Percentiles rank a stretch among this genome's conserved stretches.
phyloP scores from a whole-genome alignment of 2,329 filamentous ascomycete genomes.

The Myotisia sp. region DNA sequence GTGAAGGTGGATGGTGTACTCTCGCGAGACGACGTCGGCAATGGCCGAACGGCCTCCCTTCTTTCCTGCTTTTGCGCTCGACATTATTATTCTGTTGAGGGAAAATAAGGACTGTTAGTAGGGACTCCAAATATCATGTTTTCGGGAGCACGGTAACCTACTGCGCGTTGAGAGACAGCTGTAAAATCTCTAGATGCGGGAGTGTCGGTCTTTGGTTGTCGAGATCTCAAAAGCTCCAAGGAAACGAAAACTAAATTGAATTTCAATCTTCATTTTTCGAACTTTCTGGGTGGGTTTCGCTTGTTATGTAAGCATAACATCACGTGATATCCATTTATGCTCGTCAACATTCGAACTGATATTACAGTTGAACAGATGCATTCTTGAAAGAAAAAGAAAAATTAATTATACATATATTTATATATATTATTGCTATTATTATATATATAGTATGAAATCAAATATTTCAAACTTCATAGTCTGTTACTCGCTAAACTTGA shows the following conservation, averaged over 20 bases:
- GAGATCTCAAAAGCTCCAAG: conserved; percentile 1
- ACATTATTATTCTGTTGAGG: conserved; percentile 42
- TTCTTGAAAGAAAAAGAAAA: too few species aligned
- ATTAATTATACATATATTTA: too few species aligned
- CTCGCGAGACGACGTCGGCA: conserved; percentile 95
- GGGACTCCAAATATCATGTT: too few species aligned
- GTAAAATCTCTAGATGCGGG: conserved; percentile 7
- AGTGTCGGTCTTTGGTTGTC: conserved; percentile 7
- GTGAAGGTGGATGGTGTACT: conserved; percentile 99
- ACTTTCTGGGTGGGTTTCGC: conserved; percentile 11
- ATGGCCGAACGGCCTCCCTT: conserved; percentile 79
- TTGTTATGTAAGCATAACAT: conserved; percentile 5
- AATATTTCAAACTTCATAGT: background rate
- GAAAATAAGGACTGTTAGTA: too few species aligned
- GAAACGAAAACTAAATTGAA: conserved; percentile 2
- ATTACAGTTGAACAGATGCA: background rate
- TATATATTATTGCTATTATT: background rate
- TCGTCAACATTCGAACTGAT: background rate
- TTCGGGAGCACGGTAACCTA: background rate
- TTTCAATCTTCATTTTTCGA: conserved; percentile 3
- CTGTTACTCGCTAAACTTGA: conserved; percentile 25
- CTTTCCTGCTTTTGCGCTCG: conserved; percentile 51
- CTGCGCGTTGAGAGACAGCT: conserved; percentile 8
- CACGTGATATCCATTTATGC: background rate
- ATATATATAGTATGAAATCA: too few species aligned